phyloP scores from a whole-genome alignment of 2,329 filamentous ascomycete species.

The Aspergillus ruber region DNA sequence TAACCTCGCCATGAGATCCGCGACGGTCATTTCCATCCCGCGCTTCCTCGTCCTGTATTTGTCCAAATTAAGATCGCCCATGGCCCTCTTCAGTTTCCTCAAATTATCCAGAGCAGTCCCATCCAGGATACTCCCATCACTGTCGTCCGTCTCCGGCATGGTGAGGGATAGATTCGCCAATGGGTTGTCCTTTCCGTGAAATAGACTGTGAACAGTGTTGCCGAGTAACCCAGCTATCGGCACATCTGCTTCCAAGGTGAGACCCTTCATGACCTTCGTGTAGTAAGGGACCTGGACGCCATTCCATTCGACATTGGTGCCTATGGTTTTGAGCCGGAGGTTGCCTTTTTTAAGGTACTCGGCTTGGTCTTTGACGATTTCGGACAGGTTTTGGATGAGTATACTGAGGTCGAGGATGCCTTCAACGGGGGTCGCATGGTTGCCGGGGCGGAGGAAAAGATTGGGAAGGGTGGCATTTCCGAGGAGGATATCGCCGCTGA shows the following conservation, averaged over 20 bases:
- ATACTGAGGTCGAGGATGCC: constrained; percentile 42
- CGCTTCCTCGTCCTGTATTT: neutral
- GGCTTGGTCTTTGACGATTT: constrained; percentile 20
- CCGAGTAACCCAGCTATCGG: constrained; percentile 19
- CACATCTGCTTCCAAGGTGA: constrained; percentile 24
- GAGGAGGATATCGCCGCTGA: constrained; percentile 41
- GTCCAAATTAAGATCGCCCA: too few species aligned
- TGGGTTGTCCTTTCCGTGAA: constrained; percentile 10
- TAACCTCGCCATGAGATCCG: neutral
- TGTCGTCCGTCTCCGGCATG: neutral
- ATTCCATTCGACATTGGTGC: constrained; percentile 23
- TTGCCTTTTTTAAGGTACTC: constrained; percentile 20
- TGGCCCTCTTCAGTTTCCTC: neutral
- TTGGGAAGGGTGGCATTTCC: constrained; percentile 46
- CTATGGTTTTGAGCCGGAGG: constrained; percentile 21
- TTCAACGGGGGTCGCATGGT: constrained; percentile 45
- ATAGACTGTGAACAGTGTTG: constrained; percentile 23
- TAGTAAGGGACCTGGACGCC: constrained; percentile 29
- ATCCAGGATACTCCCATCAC: neutral
- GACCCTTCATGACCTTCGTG: constrained; percentile 25
- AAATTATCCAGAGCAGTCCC: neutral
- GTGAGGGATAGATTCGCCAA: neutral
- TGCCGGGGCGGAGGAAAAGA: constrained; percentile 48
- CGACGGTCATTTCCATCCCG: neutral
- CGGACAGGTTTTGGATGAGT: constrained; percentile 21